These are phyloP conservation scores for Aspergillus uvarum DNA, from an alignment of 2,329 filamentous ascomycete species.

Conservation along the genomic window DNA sequence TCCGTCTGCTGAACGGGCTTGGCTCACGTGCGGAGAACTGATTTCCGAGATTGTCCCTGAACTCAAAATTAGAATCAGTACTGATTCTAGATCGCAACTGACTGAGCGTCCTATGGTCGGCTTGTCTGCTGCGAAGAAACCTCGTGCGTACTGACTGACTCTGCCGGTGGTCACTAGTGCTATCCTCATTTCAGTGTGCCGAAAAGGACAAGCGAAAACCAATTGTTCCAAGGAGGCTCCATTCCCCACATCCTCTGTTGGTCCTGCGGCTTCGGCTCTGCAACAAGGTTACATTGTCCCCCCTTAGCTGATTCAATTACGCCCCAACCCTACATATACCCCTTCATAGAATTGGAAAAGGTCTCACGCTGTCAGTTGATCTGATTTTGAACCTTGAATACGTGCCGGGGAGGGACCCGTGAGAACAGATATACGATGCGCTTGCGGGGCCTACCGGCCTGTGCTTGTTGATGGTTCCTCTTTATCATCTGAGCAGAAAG, in stretches of 20 bases:
- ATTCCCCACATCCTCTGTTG: not conserved
- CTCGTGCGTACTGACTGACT: not conserved
- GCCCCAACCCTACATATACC: not conserved
- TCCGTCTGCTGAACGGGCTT: constrained; percentile 35
- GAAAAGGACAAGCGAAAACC: not conserved
- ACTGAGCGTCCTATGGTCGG: not conserved
- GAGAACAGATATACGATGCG: not conserved
- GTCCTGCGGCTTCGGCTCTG: not conserved
- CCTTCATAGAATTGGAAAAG: not conserved
- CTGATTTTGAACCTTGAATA: not conserved
- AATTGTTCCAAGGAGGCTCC: not conserved
- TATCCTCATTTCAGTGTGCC: not conserved
- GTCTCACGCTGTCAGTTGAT: not conserved
- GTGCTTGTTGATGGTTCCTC: not conserved
- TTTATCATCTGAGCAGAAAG: not conserved
- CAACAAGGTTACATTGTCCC: not conserved
- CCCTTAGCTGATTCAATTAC: not conserved
- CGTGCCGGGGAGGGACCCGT: not conserved
- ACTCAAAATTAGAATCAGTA: constrained; percentile 1
- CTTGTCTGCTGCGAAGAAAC: not conserved
- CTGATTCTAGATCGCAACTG: not conserved
- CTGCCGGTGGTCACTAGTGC: not conserved
- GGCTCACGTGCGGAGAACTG: constrained; percentile 31
- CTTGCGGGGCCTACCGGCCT: not conserved
- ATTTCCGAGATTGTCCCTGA: constrained; percentile 22